Evolutionary conservation across 768 basidiomycete species (phyloP).

Genomic region (Leccinum aurantiacum): DNA sequence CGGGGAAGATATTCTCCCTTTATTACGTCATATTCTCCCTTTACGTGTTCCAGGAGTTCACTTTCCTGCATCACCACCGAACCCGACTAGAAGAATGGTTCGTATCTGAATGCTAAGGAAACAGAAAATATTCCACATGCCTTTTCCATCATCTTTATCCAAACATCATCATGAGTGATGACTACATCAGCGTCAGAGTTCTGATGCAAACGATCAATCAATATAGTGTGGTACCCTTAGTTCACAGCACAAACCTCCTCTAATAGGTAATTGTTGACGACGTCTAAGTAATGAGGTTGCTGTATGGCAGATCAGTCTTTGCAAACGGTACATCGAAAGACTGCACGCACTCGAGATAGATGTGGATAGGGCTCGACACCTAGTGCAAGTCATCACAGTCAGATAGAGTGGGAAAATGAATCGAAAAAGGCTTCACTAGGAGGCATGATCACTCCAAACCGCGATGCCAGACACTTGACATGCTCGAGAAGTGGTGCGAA

Average conservation of each 20-base stretch:
- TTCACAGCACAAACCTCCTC: constrained; percentile 2
- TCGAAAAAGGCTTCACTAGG: not conserved
- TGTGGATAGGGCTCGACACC: not conserved
- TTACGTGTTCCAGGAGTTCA: not conserved
- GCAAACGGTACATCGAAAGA: not conserved
- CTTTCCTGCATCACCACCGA: not conserved
- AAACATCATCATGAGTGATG: constrained; percentile 12
- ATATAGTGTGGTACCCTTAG: not conserved
- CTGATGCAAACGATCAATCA: not conserved
- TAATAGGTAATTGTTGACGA: constrained; percentile 10
- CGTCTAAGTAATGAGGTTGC: constrained; percentile 8
- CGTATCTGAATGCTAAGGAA: not conserved
- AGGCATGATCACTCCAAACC: no score
- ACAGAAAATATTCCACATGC: not conserved
- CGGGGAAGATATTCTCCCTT: no score
- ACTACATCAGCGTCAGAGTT: constrained; percentile 2
- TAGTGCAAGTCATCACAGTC: not conserved
- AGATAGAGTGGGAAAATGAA: no score
- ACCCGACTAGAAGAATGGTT: not conserved
- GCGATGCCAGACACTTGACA: not conserved
- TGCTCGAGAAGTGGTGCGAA: not conserved
- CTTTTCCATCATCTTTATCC: constrained; percentile 11
- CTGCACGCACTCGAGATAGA: constrained; percentile 1
- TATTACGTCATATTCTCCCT: not conserved
- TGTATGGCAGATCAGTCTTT: not conserved